phyloP scores from a whole-genome alignment of 140 eudicot genomes.

The Anethum foeniculum region DNA sequence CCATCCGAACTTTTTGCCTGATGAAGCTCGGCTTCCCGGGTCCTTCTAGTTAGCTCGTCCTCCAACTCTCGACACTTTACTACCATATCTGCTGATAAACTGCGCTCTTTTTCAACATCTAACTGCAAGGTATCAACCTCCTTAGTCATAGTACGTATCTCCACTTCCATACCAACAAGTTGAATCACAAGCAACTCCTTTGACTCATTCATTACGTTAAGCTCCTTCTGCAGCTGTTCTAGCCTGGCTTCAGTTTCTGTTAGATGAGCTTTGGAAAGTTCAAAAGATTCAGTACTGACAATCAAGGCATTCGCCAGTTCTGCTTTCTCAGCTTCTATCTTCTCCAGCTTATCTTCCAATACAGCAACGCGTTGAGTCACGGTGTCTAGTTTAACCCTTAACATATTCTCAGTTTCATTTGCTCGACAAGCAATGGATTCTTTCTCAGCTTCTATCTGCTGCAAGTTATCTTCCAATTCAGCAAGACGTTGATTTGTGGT shows the following conservation, averaged over 20 bases:
- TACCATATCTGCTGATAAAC: constrained; percentile 38
- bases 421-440: constrained; percentile 15
- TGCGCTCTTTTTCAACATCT: constrained; percentile 43
- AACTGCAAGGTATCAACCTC: constrained; percentile 42
- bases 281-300: constrained; percentile 33
- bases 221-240: constrained; percentile 55
- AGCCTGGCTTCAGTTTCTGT: constrained; percentile 35
- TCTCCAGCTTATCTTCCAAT: constrained; percentile 40
- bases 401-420: constrained; percentile 22
- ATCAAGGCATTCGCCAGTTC: constrained; percentile 42
- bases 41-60: constrained; percentile 38
- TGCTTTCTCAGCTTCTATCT: constrained; percentile 44
- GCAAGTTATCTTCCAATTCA: constrained; percentile 43
- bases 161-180: constrained; percentile 46
- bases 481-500: constrained; percentile 29
- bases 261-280: constrained; percentile 30
- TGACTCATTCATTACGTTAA: constrained; percentile 34
- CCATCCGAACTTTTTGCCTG: constrained; percentile 26
- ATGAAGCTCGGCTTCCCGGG: constrained; percentile 43
- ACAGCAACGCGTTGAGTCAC: constrained; percentile 35
- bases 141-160: constrained; percentile 35
- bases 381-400: constrained; percentile 50
- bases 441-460: constrained; percentile 46
- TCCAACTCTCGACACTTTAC: constrained; percentile 51
- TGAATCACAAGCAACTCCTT: constrained; percentile 47